These are phyloP conservation scores for Acanthamoeba culbertsoni DNA, from an alignment of 208 protist genomes.

Conservation along the genomic window DNA sequence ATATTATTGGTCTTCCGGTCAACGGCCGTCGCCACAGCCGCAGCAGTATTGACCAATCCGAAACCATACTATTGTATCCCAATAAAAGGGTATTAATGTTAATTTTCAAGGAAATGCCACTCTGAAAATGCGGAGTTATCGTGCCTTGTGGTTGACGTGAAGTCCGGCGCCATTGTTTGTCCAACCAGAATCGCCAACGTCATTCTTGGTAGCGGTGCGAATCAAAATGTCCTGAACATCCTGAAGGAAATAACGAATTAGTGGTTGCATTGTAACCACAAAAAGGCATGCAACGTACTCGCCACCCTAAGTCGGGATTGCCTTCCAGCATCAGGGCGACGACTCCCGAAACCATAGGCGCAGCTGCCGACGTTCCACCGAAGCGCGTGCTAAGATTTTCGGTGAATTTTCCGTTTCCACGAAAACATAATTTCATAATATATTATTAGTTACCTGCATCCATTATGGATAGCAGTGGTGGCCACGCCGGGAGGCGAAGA, in stretches of 20 bases:
- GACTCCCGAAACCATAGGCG: conserved; percentile 15
- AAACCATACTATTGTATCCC: neutral
- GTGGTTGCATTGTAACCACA: neutral
- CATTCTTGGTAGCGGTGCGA: neutral
- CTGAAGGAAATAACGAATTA: neutral
- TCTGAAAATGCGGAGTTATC: neutral
- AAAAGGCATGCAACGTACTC: neutral
- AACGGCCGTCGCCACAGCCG: neutral
- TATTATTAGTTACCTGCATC: neutral
- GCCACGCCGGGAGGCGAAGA: neutral
- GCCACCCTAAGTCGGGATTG: conserved; percentile 10
- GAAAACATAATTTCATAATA: neutral
- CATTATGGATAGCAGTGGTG: neutral
- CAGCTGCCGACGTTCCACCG: neutral
- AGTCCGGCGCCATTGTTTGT: neutral
- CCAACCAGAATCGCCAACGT: neutral
- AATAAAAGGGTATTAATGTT: no score
- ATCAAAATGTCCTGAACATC: conserved; percentile 35
- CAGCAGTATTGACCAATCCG: neutral
- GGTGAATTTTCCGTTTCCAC: neutral
- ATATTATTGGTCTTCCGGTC: no score
- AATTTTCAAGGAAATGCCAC: neutral
- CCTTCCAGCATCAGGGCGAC: conserved; percentile 10
- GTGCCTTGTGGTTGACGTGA: conserved; percentile 30
- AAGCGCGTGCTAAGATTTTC: neutral